Base-by-base conservation (phyloP, 2,329 filamentous ascomycete species). In the Cyphellophora europaea region DNA sequence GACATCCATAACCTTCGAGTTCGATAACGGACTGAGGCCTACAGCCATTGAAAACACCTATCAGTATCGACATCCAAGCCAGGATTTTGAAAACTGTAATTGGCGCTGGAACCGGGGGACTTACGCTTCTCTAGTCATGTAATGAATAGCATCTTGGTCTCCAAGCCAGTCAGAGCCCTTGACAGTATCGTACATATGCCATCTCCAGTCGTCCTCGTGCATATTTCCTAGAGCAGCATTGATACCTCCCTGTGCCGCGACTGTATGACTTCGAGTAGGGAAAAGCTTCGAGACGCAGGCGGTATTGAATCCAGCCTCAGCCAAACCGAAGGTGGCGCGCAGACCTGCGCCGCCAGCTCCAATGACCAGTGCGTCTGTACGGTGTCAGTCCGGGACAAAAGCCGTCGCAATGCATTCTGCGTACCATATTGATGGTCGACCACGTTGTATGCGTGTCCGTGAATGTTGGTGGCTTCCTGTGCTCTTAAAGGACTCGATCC, bases 1-100 rank as follows among this genome's bases (percentile, higher is more conserved):
- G 89, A 64, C 88, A 95, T 39, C 89, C 89, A 65, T 95, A 96
- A 69, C 94, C 85, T 69, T 96, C 89, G 41, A 96, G 77, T 50
- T 75, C 71, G 44, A 69, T 67, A 21, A 74, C 65, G 8, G 67
- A 66, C 33, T 63, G 60, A 6, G 32, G 32, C n/a, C n/a, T n/a
- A n/a, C n/a, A n/a, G n/a, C n/a, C n/a, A n/a, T n/a, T n/a, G n/a
- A n/a, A n/a, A n/a, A n/a, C n/a, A n/a, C n/a, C n/a, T n/a, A n/a
- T n/a, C n/a, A n/a, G n/a, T n/a, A n/a, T n/a, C n/a, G n/a, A n/a
- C n/a, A n/a, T n/a, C n/a, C n/a, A n/a, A n/a, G n/a, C n/a, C n/a
- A n/a, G n/a, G n/a, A n/a, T n/a, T n/a, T n/a, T n/a, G n/a, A n/a
- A n/a, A n/a, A n/a, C n/a, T n/a, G n/a, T n/a, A n/a, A n/a, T n/a